A percentile compares a stretch with the other conserved stretches of the same genome.
phyloP scores from a whole-genome alignment of 768 basidiomycete genomes.

The Scleroderma bovista region DNA sequence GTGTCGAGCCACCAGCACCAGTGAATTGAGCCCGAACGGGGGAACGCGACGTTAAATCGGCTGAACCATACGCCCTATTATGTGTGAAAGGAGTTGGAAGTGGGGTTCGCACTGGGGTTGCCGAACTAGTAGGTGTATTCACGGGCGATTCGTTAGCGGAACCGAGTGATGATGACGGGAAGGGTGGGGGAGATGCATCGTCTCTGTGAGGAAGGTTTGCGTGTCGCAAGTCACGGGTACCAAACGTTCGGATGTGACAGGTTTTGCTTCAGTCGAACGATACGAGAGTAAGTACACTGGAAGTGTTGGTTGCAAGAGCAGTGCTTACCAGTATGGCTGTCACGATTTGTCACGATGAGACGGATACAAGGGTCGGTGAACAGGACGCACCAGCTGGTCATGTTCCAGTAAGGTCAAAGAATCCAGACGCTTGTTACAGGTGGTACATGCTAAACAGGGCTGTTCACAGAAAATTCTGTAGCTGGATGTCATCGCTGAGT shows the following conservation, averaged over 20 bases:
- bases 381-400: slow-evolving; percentile 64
- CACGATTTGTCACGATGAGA: slow-evolving; percentile 2
- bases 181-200: slow-evolving; percentile 31
- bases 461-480: slow-evolving; percentile 20
- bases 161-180: slow-evolving; percentile 25
- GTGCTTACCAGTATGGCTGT: slow-evolving; percentile 42
- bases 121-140: slow-evolving; percentile 18
- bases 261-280: slow-evolving; percentile 52
- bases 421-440: slow-evolving; percentile 75
- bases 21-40: slow-evolving; percentile 25
- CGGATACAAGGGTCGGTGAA: neutral
- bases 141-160: slow-evolving; percentile 12
- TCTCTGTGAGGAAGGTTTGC: slow-evolving; percentile 58
- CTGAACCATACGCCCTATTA: slow-evolving; percentile 15
- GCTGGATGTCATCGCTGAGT: slow-evolving; percentile 1
- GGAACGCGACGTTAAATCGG: slow-evolving; percentile 25
- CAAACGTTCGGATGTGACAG: slow-evolving; percentile 78
- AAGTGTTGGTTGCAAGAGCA: neutral
- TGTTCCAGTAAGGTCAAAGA: slow-evolving; percentile 77
- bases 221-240: slow-evolving; percentile 66
- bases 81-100: slow-evolving; percentile 30
- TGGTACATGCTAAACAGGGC: slow-evolving; percentile 76
- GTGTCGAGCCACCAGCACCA: slow-evolving; percentile 18
- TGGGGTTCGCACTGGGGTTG: slow-evolving; percentile 26
- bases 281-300: neutral